Evolutionary conservation across 2,329 filamentous ascomycete species (phyloP), one percentile per base, ranked within the genome.

Genomic region (Drechslerella stenobrocha): DNA sequence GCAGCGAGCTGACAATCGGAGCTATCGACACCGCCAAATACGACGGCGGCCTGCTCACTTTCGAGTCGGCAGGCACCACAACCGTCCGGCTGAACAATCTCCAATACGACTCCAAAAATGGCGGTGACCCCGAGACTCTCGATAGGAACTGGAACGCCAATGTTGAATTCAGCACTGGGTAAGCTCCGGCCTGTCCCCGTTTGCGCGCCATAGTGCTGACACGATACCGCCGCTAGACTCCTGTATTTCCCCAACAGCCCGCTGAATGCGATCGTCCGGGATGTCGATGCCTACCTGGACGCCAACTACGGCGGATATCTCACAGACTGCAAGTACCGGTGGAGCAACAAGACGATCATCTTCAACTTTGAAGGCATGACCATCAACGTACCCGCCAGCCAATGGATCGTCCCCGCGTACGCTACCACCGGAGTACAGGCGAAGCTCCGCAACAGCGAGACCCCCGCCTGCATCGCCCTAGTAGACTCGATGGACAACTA

Each of bases 401-500:
- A 69, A 44, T 63, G 51, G 51, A 69, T 69, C 23, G 44, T 69
- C 11, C 64, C 64, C 22, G 64, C 64, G 2, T 48, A 42, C 47
- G 57, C 64, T 6, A 28, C 57, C 9, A 9, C 15, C 18, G 64
- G 64, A 24, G 52, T 57, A 28, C 64, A 63, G 24, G 51, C 53
- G 13, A 69, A 37, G 5, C 48, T 69, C 22, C 47, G 28, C 13
- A 51, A 37, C 40, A 22, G 50, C 15, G 35, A 44, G 1, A 50
- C 37, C 3, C 52, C 24, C 5, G 64, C 64, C n/a, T 69, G 64
- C 18, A 59, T 63, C 15, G 56, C 56, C n/a, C 23, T 61, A 3
- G 52, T 69, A 46, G 64, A 59, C 22, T 69, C 64, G 1, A 61
- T 63, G 57, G 63, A 67, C 20, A 60, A 67, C 55, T 67, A 67